Base-by-base conservation (phyloP, 768 basidiomycete species). In the Tylopilus sp. region DNA sequence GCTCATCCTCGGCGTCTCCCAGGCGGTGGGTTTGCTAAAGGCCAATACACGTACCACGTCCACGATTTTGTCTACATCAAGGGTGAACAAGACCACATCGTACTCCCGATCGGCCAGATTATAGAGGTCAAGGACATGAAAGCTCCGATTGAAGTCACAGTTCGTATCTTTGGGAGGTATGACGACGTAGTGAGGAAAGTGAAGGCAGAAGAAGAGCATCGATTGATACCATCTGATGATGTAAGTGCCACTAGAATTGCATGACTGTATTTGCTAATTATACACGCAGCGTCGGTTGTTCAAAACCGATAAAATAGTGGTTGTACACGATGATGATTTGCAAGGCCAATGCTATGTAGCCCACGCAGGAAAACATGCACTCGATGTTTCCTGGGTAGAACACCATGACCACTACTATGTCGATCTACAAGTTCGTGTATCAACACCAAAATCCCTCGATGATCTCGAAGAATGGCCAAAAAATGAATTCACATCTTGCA, bases 21-120 rank as follows among this genome's bases (percentile, higher is more conserved):
- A 0, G 53, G 60, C 31, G 67, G 67, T 39, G 76, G 75, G 6
- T 69, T 76, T 23, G 59, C 73, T 2, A 69, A 75, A 13, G 61
- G 71, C 38, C 78, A 78, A 3, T 62, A 71, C 10, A 55, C 61
- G 1, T 89, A 82, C 60, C 88, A 88, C 57, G 47, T 70, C 9
- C 44, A 75, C 40, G 88, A 88, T 54, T 87, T 80, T 53, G 74
- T 86, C 10, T 88, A 86, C 59, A 47, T 86, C 35, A 73, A 71
- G 36, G 68, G 69, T 15, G 53, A 65, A 31, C 50, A 58, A 13
- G 56, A 57, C 11, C 56, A 69, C 11, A 50, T 61, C 15, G 58
- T 51, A 22, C 72, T 84, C 39, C 62, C 71, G 6, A 79, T 89
- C 47, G 85, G 75, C 0, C 85, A 86, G 56, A 79, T 90, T 35